Evolutionary conservation across 495 filamentous ascomycete genomes (phyloP), one percentile per base, ranked within the genome.

Genomic region (Pseudoneurospora amorphoporcata): DNA sequence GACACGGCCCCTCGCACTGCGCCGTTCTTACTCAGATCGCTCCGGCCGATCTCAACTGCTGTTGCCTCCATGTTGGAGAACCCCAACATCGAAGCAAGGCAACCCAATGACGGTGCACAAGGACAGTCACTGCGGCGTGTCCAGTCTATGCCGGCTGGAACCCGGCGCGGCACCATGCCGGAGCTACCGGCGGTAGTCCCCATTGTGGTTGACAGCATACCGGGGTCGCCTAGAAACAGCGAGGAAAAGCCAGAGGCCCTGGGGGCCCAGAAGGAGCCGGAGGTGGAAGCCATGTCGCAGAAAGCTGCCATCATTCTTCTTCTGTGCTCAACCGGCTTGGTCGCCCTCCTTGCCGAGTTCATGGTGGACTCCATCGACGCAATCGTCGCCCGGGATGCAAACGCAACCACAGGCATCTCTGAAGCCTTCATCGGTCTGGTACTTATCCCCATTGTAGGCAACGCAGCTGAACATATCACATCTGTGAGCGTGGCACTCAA

Each of bases 391-490:
- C 53, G 53, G 53, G 53, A 61, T 17, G 53, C 53, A 16, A 2
- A 61, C 6, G 81, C 80, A 8, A 84, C 84, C 39, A 88, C 88
- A 2, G 78, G 79, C 42, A 81, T 95, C 69, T 90, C 87, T 74
- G 86, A 93, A 78, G 87, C 89, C 4, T 95, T 96, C 77, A 90
- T 96, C 71, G 93, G 93, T 70, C 84, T 96, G 5, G 94, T 96
- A 76, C 89, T 96, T 74, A 80, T 95, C 19, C 92, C 93, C n/a
- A 92, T 96, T 73, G 91, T 96, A 9, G 92, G 93, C 71, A 96
- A 96, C 73, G 92, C 93, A 1, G 93, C 93, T 8, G 93, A 96
- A 82, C 92, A 96, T 83, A 91, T 94, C 23, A 95, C 92, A 0
- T 92, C 92, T 6, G 92, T 96, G 69, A 92, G 87, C 17, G 93